A percentile compares a stretch with the other conserved stretches of the same genome.
phyloP scores from a whole-genome alignment of 2,329 filamentous ascomycete species.

The Scedosporium dehoogii region DNA sequence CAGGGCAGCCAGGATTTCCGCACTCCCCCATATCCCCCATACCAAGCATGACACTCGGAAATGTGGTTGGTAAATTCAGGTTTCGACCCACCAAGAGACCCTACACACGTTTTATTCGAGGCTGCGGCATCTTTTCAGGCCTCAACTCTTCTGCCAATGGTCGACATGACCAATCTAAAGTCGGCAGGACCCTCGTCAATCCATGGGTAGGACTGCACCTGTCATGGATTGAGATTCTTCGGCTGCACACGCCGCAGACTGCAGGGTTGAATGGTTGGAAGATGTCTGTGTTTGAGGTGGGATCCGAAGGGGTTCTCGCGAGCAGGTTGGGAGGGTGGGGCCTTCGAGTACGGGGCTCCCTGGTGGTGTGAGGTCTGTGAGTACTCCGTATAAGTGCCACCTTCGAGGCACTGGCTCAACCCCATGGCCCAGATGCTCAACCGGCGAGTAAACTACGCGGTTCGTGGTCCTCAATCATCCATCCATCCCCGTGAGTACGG shows the following conservation, averaged over 20 bases:
- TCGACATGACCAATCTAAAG: not conserved
- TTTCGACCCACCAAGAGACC: not conserved
- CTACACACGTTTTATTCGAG: not conserved
- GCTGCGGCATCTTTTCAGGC: not conserved
- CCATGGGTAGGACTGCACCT: not conserved
- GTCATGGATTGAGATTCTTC: not conserved
- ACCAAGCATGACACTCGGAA: not conserved
- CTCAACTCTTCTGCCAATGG: not conserved
- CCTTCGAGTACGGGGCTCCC: not conserved
- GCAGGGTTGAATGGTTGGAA: conserved; percentile 1
- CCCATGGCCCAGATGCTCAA: too few species aligned
- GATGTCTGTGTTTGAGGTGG: not conserved
- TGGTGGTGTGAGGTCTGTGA: conserved; percentile 1
- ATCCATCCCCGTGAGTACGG: too few species aligned
- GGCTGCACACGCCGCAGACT: not conserved
- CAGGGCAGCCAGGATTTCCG: not conserved
- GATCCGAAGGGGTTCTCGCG: not conserved
- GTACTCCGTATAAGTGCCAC: not conserved
- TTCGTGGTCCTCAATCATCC: too few species aligned
- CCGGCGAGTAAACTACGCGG: too few species aligned
- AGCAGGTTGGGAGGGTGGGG: not conserved
- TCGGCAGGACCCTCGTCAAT: not conserved
- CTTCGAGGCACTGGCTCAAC: too few species aligned
- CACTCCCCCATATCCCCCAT: not conserved
- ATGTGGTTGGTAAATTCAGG: not conserved